A percentile compares a stretch with the other conserved stretches of the same genome.
These are phyloP conservation scores for Tylopilus cervinicoccineus DNA, from an alignment of 768 basidiomycete genomes.

Conservation along the genomic window DNA sequence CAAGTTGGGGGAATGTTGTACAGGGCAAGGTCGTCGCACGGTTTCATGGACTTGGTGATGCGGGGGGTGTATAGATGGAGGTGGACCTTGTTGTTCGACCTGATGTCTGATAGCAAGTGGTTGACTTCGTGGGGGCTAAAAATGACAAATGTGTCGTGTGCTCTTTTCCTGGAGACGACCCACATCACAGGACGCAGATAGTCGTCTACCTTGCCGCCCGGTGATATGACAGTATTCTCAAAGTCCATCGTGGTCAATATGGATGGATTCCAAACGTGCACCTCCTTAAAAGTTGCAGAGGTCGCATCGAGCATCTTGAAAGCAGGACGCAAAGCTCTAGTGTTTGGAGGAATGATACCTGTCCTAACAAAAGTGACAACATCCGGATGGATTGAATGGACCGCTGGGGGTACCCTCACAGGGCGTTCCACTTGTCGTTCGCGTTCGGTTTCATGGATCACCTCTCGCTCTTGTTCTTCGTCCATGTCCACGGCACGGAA, in stretches of 20 bases:
- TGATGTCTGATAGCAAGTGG: conserved; percentile 34
- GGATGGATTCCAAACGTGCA: conserved; percentile 13
- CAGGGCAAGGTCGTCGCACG: conserved; percentile 34
- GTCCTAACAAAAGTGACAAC: conserved; percentile 25
- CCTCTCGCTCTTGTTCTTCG: conserved; percentile 43
- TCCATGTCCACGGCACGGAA: not conserved
- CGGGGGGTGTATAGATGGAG: conserved; percentile 44
- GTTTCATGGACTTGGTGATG: conserved; percentile 29
- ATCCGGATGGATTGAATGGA: conserved; percentile 22
- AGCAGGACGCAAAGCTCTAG: conserved; percentile 21
- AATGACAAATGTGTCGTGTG: conserved; percentile 24
- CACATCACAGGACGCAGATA: conserved; percentile 6
- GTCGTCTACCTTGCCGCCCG: conserved; percentile 1
- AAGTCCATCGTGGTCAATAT: conserved; percentile 17
- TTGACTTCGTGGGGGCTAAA: conserved; percentile 29
- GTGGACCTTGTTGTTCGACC: conserved; percentile 12
- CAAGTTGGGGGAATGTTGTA: conserved; percentile 3
- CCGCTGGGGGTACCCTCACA: conserved; percentile 18
- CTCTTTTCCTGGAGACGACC: not conserved
- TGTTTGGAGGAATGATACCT: conserved; percentile 23
- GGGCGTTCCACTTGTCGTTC: conserved; percentile 40
- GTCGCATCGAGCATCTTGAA: conserved; percentile 9
- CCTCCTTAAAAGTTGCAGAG: conserved; percentile 14
- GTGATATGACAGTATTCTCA: conserved; percentile 6
- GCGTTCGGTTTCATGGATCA: conserved; percentile 41